Evolutionary conservation across 2,329 filamentous ascomycete species (phyloP), one percentile per base, ranked within the genome.

Genomic region (Xylaria sp.): DNA sequence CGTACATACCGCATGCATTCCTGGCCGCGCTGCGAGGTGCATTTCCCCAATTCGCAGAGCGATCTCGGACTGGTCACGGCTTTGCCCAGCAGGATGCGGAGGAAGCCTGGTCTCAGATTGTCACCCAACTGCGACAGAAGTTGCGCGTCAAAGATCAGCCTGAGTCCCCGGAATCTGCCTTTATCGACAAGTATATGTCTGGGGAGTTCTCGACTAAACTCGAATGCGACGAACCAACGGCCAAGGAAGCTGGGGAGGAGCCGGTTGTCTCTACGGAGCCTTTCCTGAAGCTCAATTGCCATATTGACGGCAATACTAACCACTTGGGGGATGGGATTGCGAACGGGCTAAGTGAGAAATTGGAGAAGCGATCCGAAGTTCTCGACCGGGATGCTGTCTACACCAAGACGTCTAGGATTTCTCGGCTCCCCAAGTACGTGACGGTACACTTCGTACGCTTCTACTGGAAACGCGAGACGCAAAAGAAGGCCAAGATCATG

Each of bases 401-500:
- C 74, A 97, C 92, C 45, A 96, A 96, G 75, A 89, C 83, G 2
- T 94, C 91, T n/a, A 86, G 88, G 69, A 95, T 99, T 65, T 85
- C 92, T 9, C 88, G 93, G 18, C 79, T 97, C 44, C 94, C 94
- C 17, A 96, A 96, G 73, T 97, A 99, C 71, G 82, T 99, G 41
- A 94, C 94, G 0, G 91, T 99, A 3, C 94, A 99, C 74, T 96
- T 99, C 71, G 90, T 99, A 52, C 91, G 94, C 61, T 99, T 99
- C 77, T 97, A 93, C 78, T 99, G 94, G 94, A 93, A 96, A 70
- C 86, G 89, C 43, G 91, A 96, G 63, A 92, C 91, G 2, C 89
- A 95, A 74, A 97, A 97, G 79, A 99, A 99, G 81, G 92, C 93
- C 63, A 99, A 99, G 82, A 99, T 99, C 66, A 93, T 99, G 90